Conservation (phyloP, 2,329 filamentous ascomycete species). For the Lanzia echinophila region DNA sequence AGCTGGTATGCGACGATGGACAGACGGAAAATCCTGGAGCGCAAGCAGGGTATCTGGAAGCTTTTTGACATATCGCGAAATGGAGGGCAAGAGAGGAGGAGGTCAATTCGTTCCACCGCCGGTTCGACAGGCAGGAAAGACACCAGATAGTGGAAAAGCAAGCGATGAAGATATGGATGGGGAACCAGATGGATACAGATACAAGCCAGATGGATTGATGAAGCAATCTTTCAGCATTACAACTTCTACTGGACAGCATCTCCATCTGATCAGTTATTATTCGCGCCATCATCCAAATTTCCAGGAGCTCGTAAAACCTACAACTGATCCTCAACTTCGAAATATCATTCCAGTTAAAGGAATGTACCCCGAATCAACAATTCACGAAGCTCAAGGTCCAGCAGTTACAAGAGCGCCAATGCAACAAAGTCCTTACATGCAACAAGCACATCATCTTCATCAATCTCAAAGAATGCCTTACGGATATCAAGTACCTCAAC, state of each 20-base stretch:
- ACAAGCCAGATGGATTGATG: slow-evolving; percentile 96
- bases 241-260: slow-evolving; percentile 79
- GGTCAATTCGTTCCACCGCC: slow-evolving; percentile 55
- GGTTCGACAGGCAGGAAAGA: slow-evolving; percentile 60
- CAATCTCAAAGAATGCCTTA: slow-evolving; percentile 32
- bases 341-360: slow-evolving; percentile 84
- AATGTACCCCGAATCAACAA: slow-evolving; percentile 94
- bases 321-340: slow-evolving; percentile 70
- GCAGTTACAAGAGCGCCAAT: slow-evolving; percentile 72
- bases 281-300: slow-evolving; percentile 69
- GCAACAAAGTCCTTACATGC: slow-evolving; percentile 41
- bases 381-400: slow-evolving; percentile 78
- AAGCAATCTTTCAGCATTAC: slow-evolving; percentile 99
- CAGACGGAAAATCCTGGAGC: slow-evolving; percentile 98
- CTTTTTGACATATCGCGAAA: slow-evolving; percentile 94
- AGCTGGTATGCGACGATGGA: slow-evolving; percentile 97
- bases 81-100: slow-evolving; percentile 95
- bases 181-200: slow-evolving; percentile 84
- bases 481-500: slow-evolving; percentile 34
- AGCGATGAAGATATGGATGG: slow-evolving; percentile 69
- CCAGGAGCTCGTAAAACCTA: slow-evolving; percentile 71
- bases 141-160: slow-evolving; percentile 71
- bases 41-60: slow-evolving; percentile 95
- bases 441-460: slow-evolving; percentile 34
- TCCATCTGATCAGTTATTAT: slow-evolving; percentile 97